Conservation (phyloP, 768 basidiomycete species). For the Leucocoprinus birnbaumii region DNA sequence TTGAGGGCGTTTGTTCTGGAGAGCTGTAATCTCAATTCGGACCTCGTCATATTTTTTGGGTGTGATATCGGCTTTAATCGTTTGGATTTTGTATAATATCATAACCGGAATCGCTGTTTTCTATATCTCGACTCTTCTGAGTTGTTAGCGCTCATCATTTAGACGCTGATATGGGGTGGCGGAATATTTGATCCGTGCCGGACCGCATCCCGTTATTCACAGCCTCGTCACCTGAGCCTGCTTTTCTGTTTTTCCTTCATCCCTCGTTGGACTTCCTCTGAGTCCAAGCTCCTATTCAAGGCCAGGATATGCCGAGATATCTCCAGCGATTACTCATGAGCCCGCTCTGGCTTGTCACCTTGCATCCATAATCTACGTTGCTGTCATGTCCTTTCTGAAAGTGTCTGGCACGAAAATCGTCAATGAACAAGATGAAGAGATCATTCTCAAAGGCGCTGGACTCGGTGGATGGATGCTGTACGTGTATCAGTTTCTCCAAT, state of each 20-base stretch:
- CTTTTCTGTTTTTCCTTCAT: not conserved
- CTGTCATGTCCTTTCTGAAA: slow-evolving; percentile 48
- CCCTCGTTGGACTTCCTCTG: not conserved
- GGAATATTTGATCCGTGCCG: no score
- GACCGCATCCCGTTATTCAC: not conserved
- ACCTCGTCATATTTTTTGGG: no score
- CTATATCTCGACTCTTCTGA: no score
- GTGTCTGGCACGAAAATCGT: slow-evolving; percentile 61
- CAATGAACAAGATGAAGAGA: slow-evolving; percentile 51
- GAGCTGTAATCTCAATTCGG: slow-evolving; percentile 24
- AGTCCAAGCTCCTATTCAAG: not conserved
- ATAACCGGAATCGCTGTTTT: no score
- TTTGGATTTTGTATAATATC: no score
- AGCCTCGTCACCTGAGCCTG: no score
- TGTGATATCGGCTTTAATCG: no score
- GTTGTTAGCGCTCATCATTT: no score
- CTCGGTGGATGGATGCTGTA: slow-evolving; percentile 87
- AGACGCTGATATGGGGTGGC: no score
- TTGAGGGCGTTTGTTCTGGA: slow-evolving; percentile 83
- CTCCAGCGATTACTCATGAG: not conserved
- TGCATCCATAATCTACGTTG: not conserved
- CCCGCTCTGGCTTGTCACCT: not conserved
- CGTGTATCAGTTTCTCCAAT: slow-evolving; percentile 35
- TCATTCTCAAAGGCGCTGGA: slow-evolving; percentile 71
- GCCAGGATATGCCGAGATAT: not conserved